These are phyloP conservation scores for Leishmania gerbilli DNA, from an alignment of 208 protist species.

Conservation along the genomic window DNA sequence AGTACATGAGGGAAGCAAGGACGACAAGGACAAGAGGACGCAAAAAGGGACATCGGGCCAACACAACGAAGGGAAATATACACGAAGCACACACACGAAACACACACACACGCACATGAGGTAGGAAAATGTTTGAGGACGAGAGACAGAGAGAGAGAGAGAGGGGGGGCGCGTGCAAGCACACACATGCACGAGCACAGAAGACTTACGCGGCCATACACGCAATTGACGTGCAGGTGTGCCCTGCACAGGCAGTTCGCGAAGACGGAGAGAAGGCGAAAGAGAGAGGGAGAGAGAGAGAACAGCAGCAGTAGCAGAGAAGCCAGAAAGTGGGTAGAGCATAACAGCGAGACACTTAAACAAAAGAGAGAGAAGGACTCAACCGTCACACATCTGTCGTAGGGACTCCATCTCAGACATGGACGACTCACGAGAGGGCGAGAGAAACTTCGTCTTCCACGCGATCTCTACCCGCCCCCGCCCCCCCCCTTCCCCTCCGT, in stretches of 20 bases:
- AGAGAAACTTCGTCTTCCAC: background rate
- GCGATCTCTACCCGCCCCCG: background rate
- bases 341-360: background rate
- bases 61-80: too few species aligned
- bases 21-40: too few species aligned
- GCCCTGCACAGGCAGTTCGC: background rate
- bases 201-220: too few species aligned
- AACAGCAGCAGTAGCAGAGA: background rate
- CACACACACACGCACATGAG: too few species aligned
- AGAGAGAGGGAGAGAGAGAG: background rate
- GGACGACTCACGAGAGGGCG: background rate
- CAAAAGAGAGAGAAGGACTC: background rate
- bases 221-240: too few species aligned
- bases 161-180: too few species aligned
- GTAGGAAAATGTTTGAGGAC: background rate
- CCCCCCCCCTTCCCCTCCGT: background rate
- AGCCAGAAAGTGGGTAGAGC: background rate
- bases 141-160: background rate
- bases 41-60: too few species aligned
- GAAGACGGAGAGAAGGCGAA: background rate
- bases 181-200: too few species aligned
- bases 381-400: background rate
- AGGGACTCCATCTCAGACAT: background rate
- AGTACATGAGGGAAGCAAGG: background rate
- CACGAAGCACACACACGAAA: too few species aligned